These are phyloP conservation scores for Pyrenula aspistea DNA, from an alignment of 495 filamentous ascomycete genomes.

Conservation along the genomic window DNA sequence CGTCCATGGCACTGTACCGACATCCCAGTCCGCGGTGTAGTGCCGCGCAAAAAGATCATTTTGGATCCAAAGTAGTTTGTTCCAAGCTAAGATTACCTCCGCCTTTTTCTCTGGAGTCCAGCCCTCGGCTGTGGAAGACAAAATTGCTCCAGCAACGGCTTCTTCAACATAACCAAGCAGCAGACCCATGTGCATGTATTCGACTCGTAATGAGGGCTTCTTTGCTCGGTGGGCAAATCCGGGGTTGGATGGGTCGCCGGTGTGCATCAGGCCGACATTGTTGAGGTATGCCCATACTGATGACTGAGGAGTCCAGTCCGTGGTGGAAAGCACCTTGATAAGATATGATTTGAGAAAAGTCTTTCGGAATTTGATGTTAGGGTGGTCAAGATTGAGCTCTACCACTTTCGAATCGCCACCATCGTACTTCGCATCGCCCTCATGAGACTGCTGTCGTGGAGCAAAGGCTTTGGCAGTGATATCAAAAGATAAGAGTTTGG, in stretches of 20 bases:
- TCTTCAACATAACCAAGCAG: conserved; percentile 60
- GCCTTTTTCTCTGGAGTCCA: conserved; percentile 53
- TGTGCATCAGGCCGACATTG: conserved; percentile 49
- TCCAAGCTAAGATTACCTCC: conserved; percentile 51
- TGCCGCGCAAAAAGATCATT: conserved; percentile 70
- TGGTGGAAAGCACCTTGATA: conserved; percentile 56
- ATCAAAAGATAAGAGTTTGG: conserved; percentile 58
- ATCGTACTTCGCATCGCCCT: conserved; percentile 44
- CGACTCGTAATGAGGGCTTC: conserved; percentile 43
- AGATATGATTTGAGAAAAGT: conserved; percentile 65
- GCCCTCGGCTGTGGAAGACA: conserved; percentile 26
- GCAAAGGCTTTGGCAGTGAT: conserved; percentile 63
- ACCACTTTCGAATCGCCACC: conserved; percentile 47
- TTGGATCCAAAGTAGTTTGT: conserved; percentile 59
- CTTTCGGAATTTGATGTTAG: conserved; percentile 63
- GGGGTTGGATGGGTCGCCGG: not conserved
- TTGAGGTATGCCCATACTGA: conserved; percentile 71
- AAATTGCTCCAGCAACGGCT: conserved; percentile 58
- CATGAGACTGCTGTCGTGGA: not conserved
- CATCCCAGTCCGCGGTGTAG: conserved; percentile 60
- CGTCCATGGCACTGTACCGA: not conserved
- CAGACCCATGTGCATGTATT: conserved; percentile 64
- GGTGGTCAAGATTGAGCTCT: conserved; percentile 47
- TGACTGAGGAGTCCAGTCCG: conserved; percentile 36
- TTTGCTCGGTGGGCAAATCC: not conserved